Base-by-base conservation (phyloP, 345 rosid genomes). In the Passiflora organensis region DNA sequence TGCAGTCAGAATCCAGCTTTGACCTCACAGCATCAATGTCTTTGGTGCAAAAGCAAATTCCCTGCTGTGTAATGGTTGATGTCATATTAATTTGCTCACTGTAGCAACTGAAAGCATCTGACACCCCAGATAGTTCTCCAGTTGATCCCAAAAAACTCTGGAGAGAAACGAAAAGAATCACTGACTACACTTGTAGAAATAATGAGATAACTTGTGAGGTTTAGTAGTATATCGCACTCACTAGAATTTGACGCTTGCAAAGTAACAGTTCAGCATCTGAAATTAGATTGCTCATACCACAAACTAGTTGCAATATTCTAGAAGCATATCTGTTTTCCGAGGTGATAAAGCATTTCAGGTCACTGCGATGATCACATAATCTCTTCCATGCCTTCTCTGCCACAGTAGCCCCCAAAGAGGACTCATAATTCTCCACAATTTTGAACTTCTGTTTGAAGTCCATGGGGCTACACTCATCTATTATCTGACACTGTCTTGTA, bases 391-490 rank as follows among this genome's bases (percentile, higher is more conserved):
- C 71, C 18, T 83, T 81, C 69, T 71, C 83, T 34, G 84, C 96
- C 12, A 59, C 39, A 67, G 76, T 45, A 59, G 58, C 67, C 15
- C 56, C 64, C 28, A 53, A 38, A 42, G 25, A 46, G 62, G 65
- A 43, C 19, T 42, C 68, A 32, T 21, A n/a, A 39, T 76, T 68
- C 73, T 63, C 59, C 52, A 55, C 17, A 13, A 59, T 47, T 56
- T 68, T 60, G 65, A 63, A 43, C 56, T 54, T 75, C 70, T 54
- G 69, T 54, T 69, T 76, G 56, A 85, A 79, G 72, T 75, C 86
- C 68, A 93, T 66, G 44, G 91, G 80, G 69, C 97, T 89, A 64
- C 97, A 85, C 72, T 93, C 86, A 68, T 89, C 99, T 84, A 82
- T 78, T 62, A 79, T 60, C 45, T 77, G 84, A 69, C 64, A 75